Conservation (phyloP, 73 alveolate species). For the Halteria grandinella region DNA sequence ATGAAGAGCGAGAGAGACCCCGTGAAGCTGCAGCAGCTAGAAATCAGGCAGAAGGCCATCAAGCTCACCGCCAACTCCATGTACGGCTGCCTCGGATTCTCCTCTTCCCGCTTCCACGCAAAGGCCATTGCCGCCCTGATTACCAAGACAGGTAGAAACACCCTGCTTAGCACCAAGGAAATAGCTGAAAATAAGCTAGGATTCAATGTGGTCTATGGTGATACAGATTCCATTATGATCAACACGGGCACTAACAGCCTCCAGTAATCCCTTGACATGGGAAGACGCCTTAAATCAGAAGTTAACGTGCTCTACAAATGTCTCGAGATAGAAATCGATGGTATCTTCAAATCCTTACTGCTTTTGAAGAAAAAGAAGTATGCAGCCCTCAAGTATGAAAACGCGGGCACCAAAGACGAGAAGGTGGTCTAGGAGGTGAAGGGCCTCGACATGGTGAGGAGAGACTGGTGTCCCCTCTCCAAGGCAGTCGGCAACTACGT, state of each 20-base stretch:
- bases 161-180: constrained; percentile 85
- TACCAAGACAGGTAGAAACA: constrained; percentile 97
- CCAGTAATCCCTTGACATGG: constrained; percentile 85
- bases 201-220: constrained; percentile 95
- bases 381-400: constrained; percentile 95
- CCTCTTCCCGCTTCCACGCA: constrained; percentile 95
- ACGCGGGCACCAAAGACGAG: constrained; percentile 68
- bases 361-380: constrained; percentile 98
- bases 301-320: constrained; percentile 94
- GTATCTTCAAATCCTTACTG: constrained; percentile 89
- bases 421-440: constrained; percentile 68
- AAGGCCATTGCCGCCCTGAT: constrained; percentile 98
- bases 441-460: constrained; percentile 99
- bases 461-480: constrained; percentile 98
- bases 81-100: constrained; percentile 99
- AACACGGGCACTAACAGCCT: constrained; percentile 82
- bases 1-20: constrained; percentile 87
- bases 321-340: constrained; percentile 98
- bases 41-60: constrained; percentile 94
- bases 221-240: constrained; percentile 99
- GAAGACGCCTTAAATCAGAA: constrained; percentile 80
- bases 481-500: constrained; percentile 82
- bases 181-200: constrained; percentile 73
- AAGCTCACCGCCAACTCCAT: constrained; percentile 99
- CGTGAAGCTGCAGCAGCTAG: constrained; percentile 79